Evolutionary conservation across 2,329 filamentous ascomycete species (phyloP), one percentile per base, ranked within the genome.

Genomic region (Colletotrichum agaves): DNA sequence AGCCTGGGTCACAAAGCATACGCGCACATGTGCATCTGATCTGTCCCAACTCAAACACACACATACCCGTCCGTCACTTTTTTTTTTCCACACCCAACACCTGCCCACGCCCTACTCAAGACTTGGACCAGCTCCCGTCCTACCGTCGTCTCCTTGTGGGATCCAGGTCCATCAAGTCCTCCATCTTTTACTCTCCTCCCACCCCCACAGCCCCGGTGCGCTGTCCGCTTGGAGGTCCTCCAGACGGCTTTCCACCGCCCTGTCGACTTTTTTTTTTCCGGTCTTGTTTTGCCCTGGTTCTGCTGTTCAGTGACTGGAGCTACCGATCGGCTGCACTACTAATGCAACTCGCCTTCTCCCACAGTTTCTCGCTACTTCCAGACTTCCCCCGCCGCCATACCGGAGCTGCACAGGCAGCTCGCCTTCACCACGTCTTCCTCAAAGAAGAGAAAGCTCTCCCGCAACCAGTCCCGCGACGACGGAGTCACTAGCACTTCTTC

Each of bases 381-480:
- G 47, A 31, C 43, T 55, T 61, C 43, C 50, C 53, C 57, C 46
- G 49, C 41, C 43, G 57, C 61, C 60, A 71, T 65, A 72, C 75
- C 74, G 79, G 87, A 89, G 87, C 87, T 89, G 87, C 87, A 74
- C 73, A 78, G 78, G 88, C 88, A 90, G 88, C 88, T 90, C 88
- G 81, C 84, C 78, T 83, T 86, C 88, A 91, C 85, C 80, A 91
- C 88, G 88, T 90, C 88, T 88, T 90, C 87, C 83, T 84, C 82
- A 85, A 91, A 90, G 88, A 91, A 90, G 88, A 85, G 88, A 84
- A 90, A 88, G 86, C 86, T 90, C 75, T 83, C 82, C 66, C 70
- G 80, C 81, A 67, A 79, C 76, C 77, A 79, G 71, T 77, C 79
- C 72, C 77, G 78, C 76, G 81, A 85, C 76, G 75, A 78, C 70